Evolutionary conservation across 1,284 basidiomycete genomes (phyloP).

Genomic region (Trichosporon sp.): DNA sequence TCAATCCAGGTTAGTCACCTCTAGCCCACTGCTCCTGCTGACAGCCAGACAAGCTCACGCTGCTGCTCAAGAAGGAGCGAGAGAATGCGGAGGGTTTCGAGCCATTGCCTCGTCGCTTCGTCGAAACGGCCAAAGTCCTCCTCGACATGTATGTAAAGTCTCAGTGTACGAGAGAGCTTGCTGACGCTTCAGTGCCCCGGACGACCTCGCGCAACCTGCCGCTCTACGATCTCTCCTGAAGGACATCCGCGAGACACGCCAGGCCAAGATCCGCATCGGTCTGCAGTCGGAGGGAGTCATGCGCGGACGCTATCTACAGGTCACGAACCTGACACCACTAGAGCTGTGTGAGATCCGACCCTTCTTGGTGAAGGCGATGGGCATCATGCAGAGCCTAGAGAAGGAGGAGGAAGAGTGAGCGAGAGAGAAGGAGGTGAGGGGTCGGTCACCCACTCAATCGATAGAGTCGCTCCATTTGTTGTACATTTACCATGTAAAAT

Average conservation of each 20-base stretch:
- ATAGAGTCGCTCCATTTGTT: neutral
- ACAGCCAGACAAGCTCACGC: constrained; percentile 66
- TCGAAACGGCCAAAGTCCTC: constrained; percentile 81
- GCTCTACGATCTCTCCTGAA: constrained; percentile 78
- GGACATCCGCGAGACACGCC: constrained; percentile 87
- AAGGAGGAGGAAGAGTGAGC: constrained; percentile 21
- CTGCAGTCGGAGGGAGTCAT: constrained; percentile 62
- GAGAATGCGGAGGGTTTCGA: constrained; percentile 63
- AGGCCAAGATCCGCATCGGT: constrained; percentile 85
- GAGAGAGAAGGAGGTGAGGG: no score
- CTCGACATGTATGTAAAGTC: constrained; percentile 70
- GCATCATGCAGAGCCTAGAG: constrained; percentile 52
- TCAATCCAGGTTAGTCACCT: constrained; percentile 64
- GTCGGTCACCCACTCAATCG: no score
- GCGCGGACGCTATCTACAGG: constrained; percentile 58
- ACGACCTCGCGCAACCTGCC: constrained; percentile 78
- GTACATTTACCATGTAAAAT: neutral
- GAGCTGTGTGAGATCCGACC: constrained; percentile 89
- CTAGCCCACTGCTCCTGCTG: no score
- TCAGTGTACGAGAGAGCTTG: no score
- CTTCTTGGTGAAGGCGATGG: constrained; percentile 79
- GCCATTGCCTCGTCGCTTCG: constrained; percentile 73
- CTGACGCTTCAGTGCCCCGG: constrained; percentile 62
- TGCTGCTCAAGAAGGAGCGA: constrained; percentile 64
- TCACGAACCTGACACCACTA: constrained; percentile 79